Conservation (phyloP, 2,329 filamentous ascomycete genomes). For the Seiridium cupressi region DNA sequence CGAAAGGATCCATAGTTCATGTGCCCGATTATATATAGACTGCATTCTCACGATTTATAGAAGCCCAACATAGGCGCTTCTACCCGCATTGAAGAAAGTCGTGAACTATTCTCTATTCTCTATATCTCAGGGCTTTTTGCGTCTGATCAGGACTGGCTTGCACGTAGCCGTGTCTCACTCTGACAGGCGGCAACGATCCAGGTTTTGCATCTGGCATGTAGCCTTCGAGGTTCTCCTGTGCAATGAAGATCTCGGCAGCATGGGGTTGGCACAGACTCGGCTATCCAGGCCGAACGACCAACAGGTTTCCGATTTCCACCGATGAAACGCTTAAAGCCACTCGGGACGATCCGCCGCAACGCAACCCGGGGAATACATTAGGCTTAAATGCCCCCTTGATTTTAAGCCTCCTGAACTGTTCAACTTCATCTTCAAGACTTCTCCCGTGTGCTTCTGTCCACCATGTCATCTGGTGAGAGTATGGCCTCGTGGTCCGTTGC, state of each 20-base stretch:
- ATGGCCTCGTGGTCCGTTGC: too few relatives aligned
- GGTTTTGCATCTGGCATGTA: too few relatives aligned
- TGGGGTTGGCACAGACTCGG: not conserved
- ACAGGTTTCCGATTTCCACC: constrained; percentile 5
- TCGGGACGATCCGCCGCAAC: not conserved
- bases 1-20: not conserved
- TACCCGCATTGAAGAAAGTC: not conserved
- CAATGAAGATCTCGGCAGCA: not conserved
- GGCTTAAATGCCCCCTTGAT: not conserved
- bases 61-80: not conserved
- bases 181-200: too few relatives aligned
- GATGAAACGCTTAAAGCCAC: constrained; percentile 3
- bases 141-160: not conserved
- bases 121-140: not conserved
- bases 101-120: too few relatives aligned
- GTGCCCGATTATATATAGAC: not conserved
- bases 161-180: too few relatives aligned
- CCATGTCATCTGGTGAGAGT: not conserved
- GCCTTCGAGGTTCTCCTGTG: not conserved
- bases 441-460: not conserved
- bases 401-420: not conserved
- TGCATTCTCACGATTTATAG: too few relatives aligned
- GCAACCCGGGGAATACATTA: not conserved
- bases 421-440: not conserved
- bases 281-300: not conserved